These are phyloP conservation scores for Alternaria rosae DNA, from an alignment of 2,329 filamentous ascomycete species.

Conservation along the genomic window DNA sequence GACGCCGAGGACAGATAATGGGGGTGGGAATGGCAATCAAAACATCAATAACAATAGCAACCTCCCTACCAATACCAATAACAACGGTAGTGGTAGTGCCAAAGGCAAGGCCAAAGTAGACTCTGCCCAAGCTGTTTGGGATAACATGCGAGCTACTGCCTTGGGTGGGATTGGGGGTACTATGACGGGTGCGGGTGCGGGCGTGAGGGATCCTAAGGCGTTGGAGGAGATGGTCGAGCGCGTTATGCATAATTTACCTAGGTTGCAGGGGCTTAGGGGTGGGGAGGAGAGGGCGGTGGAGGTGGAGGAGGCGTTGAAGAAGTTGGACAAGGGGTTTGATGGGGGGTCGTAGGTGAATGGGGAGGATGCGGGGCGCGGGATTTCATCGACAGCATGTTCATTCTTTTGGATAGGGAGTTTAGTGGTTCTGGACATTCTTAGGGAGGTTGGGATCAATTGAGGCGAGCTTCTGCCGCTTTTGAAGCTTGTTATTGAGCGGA, in stretches of 20 bases:
- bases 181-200: slow-evolving; percentile 7
- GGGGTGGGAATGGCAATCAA: not conserved
- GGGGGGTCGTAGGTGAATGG: slow-evolving; percentile 11
- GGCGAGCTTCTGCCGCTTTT: too few relatives aligned
- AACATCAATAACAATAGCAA: not conserved
- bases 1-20: slow-evolving; percentile 14
- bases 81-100: not conserved
- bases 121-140: slow-evolving; percentile 12
- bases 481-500: too few relatives aligned
- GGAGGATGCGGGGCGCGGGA: too few relatives aligned
- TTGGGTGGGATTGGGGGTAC: not conserved
- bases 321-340: slow-evolving; percentile 53
- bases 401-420: too few relatives aligned
- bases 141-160: not conserved
- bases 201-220: slow-evolving; percentile 54
- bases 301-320: slow-evolving; percentile 52
- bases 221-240: slow-evolving; percentile 55
- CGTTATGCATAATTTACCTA: slow-evolving; percentile 56
- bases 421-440: too few relatives aligned
- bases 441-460: too few relatives aligned
- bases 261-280: slow-evolving; percentile 45
- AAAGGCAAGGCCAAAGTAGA: slow-evolving; percentile 37
- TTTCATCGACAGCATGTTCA: too few relatives aligned
- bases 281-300: slow-evolving; percentile 52
- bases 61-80: not conserved